These are phyloP conservation scores for Citrus mangshanensis DNA, from an alignment of 345 rosid species.

Conservation along the genomic window DNA sequence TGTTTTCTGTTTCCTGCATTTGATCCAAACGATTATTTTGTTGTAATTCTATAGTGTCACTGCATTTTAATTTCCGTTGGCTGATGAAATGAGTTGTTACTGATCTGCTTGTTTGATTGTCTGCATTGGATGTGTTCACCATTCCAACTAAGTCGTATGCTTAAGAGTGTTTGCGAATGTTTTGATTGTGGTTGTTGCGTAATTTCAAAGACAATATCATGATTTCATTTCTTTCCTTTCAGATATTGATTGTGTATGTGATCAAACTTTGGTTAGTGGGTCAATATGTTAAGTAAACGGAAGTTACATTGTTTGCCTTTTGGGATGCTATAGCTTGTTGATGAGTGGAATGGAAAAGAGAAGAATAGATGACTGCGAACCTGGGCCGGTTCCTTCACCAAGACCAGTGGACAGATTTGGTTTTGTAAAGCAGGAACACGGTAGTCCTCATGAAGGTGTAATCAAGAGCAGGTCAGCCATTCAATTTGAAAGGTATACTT, in stretches of 20 bases:
- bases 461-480: slow-evolving; percentile 45
- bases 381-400: slow-evolving; percentile 60
- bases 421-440: slow-evolving; percentile 62
- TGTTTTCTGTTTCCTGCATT: slow-evolving; percentile 13
- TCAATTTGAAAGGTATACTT: slow-evolving; percentile 52
- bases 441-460: slow-evolving; percentile 45
- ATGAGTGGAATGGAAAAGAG: slow-evolving; percentile 63
- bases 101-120: neutral
- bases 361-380: slow-evolving; percentile 58
- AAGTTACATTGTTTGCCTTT: slow-evolving; percentile 9
- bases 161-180: neutral
- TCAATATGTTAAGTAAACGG: slow-evolving; percentile 28
- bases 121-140: neutral
- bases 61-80: neutral
- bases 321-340: slow-evolving; percentile 18
- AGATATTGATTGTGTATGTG: slow-evolving; percentile 13
- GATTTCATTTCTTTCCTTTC: slow-evolving; percentile 8
- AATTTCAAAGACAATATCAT: neutral
- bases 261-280: slow-evolving; percentile 5
- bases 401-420: slow-evolving; percentile 72
- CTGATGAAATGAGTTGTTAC: neutral
- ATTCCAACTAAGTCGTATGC: neutral
- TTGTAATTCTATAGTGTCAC: neutral
- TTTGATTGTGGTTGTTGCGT: neutral
- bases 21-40: neutral